Evolutionary conservation across 768 basidiomycete genomes (phyloP).

Genomic region (Podaxis sp.): DNA sequence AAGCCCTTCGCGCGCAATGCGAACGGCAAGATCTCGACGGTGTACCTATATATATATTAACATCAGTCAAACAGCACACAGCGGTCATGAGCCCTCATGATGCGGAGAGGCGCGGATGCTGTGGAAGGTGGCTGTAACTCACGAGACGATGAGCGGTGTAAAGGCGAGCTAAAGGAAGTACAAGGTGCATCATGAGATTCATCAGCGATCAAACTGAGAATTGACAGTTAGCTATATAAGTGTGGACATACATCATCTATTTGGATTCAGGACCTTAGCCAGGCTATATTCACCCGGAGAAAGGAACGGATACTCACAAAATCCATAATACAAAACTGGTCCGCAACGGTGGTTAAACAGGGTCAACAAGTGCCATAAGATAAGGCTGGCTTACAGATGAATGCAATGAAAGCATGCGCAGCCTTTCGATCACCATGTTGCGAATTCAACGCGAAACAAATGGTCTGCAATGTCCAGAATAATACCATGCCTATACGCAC

Average conservation of each 20-base stretch:
- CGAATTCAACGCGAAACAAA: slow-evolving; percentile 42
- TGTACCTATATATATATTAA: slow-evolving; percentile 22
- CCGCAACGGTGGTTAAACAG: not conserved
- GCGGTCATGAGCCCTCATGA: not conserved
- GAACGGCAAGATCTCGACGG: slow-evolving; percentile 32
- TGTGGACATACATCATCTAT: slow-evolving; percentile 26
- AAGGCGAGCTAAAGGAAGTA: slow-evolving; percentile 27
- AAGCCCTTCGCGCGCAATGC: slow-evolving; percentile 68
- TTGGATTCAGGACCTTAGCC: not conserved
- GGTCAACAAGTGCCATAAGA: not conserved
- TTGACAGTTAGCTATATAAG: not conserved
- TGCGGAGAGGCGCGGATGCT: not conserved
- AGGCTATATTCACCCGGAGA: not conserved
- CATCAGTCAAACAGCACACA: not conserved
- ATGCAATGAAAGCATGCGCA: slow-evolving; percentile 58
- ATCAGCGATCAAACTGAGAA: not conserved
- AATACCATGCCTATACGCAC: slow-evolving; percentile 44
- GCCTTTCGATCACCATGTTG: slow-evolving; percentile 38
- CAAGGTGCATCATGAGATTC: not conserved
- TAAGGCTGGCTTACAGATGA: slow-evolving; percentile 28
- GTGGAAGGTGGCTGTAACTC: slow-evolving; percentile 14
- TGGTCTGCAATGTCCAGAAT: slow-evolving; percentile 58
- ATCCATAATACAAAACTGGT: slow-evolving; percentile 32
- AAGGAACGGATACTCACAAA: slow-evolving; percentile 25
- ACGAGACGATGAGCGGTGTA: slow-evolving; percentile 35